Conservation (phyloP, 1,284 basidiomycete species). For the Garcileccinum viscosum region DNA sequence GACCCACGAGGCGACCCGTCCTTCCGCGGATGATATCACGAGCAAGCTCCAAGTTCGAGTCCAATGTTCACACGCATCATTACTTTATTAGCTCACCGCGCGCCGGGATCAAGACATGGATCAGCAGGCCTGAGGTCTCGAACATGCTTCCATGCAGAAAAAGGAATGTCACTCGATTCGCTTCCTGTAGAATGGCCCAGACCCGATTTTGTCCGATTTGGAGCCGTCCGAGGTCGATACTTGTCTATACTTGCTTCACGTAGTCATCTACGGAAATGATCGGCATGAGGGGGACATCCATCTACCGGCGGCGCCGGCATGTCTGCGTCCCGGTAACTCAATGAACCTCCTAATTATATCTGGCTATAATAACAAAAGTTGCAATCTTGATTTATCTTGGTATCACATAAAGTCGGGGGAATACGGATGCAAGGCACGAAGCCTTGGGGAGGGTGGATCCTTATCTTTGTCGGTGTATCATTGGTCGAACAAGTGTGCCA, state of each 20-base stretch:
- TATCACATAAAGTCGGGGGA: not conserved
- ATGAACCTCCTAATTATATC: not conserved
- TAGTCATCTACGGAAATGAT: not conserved
- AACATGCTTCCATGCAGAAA: not conserved
- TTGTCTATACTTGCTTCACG: not conserved
- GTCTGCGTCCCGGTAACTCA: not conserved
- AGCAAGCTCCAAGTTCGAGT: not conserved
- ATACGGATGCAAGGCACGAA: not conserved
- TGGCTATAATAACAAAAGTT: not conserved
- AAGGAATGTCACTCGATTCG: conserved; percentile 7
- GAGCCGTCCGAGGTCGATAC: not conserved
- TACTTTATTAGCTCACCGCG: not conserved
- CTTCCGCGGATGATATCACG: not conserved
- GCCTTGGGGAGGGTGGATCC: not conserved
- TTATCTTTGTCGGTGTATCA: conserved; percentile 7
- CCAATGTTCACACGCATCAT: not conserved
- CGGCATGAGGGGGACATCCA: not conserved
- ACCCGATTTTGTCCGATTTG: not conserved
- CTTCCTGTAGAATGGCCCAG: conserved; percentile 13
- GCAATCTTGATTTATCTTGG: not conserved
- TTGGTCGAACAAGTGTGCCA: not conserved
- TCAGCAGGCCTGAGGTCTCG: not conserved
- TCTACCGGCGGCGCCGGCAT: not conserved
- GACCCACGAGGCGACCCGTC: not conserved
- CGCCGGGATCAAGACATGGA: not conserved